Conservation (phyloP, 371 early-diverging fungal genomes). For the Apophysomyces ossiformis region DNA sequence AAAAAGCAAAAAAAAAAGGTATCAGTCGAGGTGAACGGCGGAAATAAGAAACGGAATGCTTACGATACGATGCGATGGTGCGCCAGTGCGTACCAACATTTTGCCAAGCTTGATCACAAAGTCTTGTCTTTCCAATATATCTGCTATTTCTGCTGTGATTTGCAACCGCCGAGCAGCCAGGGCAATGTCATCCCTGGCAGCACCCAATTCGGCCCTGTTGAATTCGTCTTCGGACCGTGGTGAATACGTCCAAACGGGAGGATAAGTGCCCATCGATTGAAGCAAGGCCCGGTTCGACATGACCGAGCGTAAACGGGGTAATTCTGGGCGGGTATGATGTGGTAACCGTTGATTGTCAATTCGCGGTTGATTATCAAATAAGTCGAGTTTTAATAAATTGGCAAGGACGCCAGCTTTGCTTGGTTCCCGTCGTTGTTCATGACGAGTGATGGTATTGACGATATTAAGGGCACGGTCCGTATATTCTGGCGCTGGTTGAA, state of each 20-base stretch:
- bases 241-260: constrained; percentile 18
- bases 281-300: constrained; percentile 27
- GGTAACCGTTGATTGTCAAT: too few relatives aligned
- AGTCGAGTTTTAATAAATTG: constrained; percentile 48
- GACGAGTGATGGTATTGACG: constrained; percentile 30
- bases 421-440: constrained; percentile 22
- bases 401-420: constrained; percentile 52
- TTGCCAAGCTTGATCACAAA: constrained; percentile 72
- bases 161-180: constrained; percentile 30
- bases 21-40: neutral
- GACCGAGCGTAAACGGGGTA: constrained; percentile 21
- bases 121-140: constrained; percentile 70
- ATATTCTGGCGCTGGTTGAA: constrained; percentile 12
- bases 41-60: constrained; percentile 26
- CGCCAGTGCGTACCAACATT: constrained; percentile 72
- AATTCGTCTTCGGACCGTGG: constrained; percentile 30
- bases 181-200: constrained; percentile 18
- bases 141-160: constrained; percentile 43
- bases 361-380: constrained; percentile 22
- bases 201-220: constrained; percentile 33
- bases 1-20: neutral
- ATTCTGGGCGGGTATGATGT: constrained; percentile 11
- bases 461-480: constrained; percentile 36
- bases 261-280: constrained; percentile 23
- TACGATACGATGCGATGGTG: constrained; percentile 77